Evolutionary conservation across 441 rosid species (phyloP), one percentile per base, ranked within the genome.

Genomic region (Populus hybrid): DNA sequence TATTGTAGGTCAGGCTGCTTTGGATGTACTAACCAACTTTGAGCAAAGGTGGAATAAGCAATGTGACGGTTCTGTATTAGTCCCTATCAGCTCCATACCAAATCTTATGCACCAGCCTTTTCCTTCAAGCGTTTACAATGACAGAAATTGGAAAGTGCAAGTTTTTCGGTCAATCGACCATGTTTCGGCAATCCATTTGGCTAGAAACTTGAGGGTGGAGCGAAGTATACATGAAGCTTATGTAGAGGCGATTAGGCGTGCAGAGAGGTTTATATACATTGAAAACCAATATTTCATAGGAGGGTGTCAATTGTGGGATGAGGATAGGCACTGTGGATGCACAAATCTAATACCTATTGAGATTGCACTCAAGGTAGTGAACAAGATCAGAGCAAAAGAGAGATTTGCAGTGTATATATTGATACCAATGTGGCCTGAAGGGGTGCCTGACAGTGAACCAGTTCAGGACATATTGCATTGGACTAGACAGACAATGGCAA

Each of bases 381-480:
- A 78, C 36, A 95, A 93, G 82, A 91, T 93, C 59, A 87, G 78
- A 31, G 87, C 83, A 0, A 88, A 74, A 63, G 88, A 93, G 84
- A 90, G 96, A 71, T 93, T 95, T 82, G 87, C 97, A 0, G 93
- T 86, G 63, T 95, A 95, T 76, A 84, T 95, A 33, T 69, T 93
- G 85, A 89, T 95, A 66, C 97, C 99, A 16, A 93, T 95, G 99
- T 95, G 99, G 97, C 97, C 99, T 8, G 99, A 93, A 87, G 98
- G 97, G 21, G 86, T 85, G 40, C 93, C 97, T 0, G 96, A 88
- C 35, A 92, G 96, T 70, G 95, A 93, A 40, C 79, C 94, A 0
- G 98, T 93, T 23, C 88, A 88, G 75, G 99, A 93, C 71, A 95
- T 95, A 74, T 75, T 95, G 85, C 95, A 93, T 21, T 93, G 98